Evolutionary conservation across 2,329 filamentous ascomycete genomes (phyloP), one percentile per base, ranked within the genome.

Genomic region (Lecanoromycetidae sp.): DNA sequence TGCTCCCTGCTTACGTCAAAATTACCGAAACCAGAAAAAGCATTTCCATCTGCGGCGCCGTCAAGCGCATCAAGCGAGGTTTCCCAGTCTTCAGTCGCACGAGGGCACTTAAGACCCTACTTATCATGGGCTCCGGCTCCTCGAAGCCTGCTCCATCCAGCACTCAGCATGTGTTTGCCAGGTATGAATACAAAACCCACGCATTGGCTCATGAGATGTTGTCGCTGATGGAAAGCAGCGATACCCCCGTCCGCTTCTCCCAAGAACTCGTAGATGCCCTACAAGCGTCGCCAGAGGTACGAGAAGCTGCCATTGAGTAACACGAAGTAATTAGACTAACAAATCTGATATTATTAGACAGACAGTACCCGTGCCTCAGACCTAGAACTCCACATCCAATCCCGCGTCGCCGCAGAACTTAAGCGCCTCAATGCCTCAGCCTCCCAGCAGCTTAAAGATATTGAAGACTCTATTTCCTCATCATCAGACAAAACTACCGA

Each of bases 371-470:
- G 90, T 62, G 76, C 82, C 59, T 85, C 85, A 68, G 73, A 81
- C 60, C 71, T 87, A 64, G 90, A 96, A 69, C 79, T 91, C 54
- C 82, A 90, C 59, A 81, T 94, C 65, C 88, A 95, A 71, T 71
- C 78, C 62, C 88, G 90, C 66, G 86, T 95, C 52, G 79, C 82
- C 59, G 74, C 79, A 58, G 88, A 95, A 69, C 85, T 96, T 56
- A 79, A 82, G 66, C 81, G 80, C 57, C 78, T 94, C 54, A 80
- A 81, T 62, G 74, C 78, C 54, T 71, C 80, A 57, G 82, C 90
- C 63, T 68, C 77, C 54, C 73, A 79, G 41, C 77, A 80, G 50
- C 80, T 94, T 54, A 71, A 74, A 56, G 70, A 79, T 49, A 76
- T 85, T 51, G 77, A 82, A 60, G 77, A 83, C 51, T 58, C 65